Percentiles rank a stretch among this genome's conserved stretches.
phyloP scores from a whole-genome alignment of 352 stramenopile species.

The Phytophthora chlamydospora region DNA sequence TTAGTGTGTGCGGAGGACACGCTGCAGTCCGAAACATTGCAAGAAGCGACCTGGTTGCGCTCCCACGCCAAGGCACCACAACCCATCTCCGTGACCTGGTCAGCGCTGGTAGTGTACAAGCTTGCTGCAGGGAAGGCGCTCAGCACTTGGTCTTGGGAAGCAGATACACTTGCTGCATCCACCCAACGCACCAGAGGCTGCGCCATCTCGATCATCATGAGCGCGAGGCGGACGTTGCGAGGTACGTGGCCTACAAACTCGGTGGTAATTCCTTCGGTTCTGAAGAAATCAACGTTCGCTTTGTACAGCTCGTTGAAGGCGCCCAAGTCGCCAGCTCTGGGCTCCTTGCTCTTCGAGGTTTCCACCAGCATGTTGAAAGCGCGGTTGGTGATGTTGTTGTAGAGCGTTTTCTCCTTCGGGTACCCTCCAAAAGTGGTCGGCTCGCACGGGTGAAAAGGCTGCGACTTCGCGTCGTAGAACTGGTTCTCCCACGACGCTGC shows the following conservation, averaged over 20 bases:
- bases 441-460: slow-evolving; percentile 80
- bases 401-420: slow-evolving; percentile 85
- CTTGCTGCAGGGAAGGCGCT: slow-evolving; percentile 51
- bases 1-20: slow-evolving; percentile 38
- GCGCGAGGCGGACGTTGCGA: slow-evolving; percentile 94
- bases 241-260: slow-evolving; percentile 92
- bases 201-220: slow-evolving; percentile 95
- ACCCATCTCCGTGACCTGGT: slow-evolving; percentile 58
- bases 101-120: slow-evolving; percentile 43
- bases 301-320: slow-evolving; percentile 68
- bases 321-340: slow-evolving; percentile 73
- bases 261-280: slow-evolving; percentile 28
- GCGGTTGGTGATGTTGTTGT: slow-evolving; percentile 93
- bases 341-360: slow-evolving; percentile 93
- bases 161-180: slow-evolving; percentile 26
- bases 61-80: slow-evolving; percentile 50
- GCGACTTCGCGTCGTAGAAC: slow-evolving; percentile 30
- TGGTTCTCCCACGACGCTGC: slow-evolving; percentile 89
- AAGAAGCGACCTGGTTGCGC: slow-evolving; percentile 53
- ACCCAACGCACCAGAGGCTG: slow-evolving; percentile 93
- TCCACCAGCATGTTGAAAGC: slow-evolving; percentile 98
- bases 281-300: slow-evolving; percentile 70
- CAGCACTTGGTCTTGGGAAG: slow-evolving; percentile 11
- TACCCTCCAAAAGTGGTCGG: slow-evolving; percentile 93
- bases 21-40: slow-evolving; percentile 47